Evolutionary conservation across 169 alveolate genomes (phyloP), one percentile per base, ranked within the genome.

Genomic region (Fabrea salina): DNA sequence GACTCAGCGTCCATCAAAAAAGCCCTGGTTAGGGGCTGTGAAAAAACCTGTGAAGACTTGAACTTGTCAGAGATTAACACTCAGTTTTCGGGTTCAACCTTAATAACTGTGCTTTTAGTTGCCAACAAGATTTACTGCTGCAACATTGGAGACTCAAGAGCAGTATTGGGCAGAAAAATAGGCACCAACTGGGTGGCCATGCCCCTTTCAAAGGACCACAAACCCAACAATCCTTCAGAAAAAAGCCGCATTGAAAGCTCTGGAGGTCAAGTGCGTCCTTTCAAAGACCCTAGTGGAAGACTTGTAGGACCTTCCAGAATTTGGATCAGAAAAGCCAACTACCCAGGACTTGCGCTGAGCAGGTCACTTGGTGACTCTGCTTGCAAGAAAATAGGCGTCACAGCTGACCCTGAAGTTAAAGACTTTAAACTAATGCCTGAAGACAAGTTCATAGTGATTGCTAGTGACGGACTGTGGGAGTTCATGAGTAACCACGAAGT

Each of bases 401-500:
- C 82, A 11, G 77, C 91, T 43, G 86, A 78, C 6, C 95, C 95
- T 35, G 94, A 80, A 78, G 80, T 80, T 51, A 57, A 61, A 49
- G 80, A 86, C 57, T 81, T 53, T 74, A 49, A 22, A 41, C 40
- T 82, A 0, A 35, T 57, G 49, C 44, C 43, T 4, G 66, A 88
- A 27, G 97, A 93, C 66, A 91, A 89, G 76, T 84, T 90, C 68
- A 82, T 91, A 13, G 82, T 89, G 13, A 30, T 93, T 1, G 97
- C 95, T 39, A 72, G 89, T 53, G 97, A 93, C 85, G 97, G 97
- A 16, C 85, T 93, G 43, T 93, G 95, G 95, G 97, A 93, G 84
- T 93, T 91, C 75, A 76, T 91, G 66, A 54, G 53, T 22, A 51
- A 64, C 32, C 39, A 74, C 7, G 39, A 82, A 80, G 92, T 87